Conservation (phyloP, 495 filamentous ascomycete genomes). For the Talaromyces trachyspermus region DNA sequence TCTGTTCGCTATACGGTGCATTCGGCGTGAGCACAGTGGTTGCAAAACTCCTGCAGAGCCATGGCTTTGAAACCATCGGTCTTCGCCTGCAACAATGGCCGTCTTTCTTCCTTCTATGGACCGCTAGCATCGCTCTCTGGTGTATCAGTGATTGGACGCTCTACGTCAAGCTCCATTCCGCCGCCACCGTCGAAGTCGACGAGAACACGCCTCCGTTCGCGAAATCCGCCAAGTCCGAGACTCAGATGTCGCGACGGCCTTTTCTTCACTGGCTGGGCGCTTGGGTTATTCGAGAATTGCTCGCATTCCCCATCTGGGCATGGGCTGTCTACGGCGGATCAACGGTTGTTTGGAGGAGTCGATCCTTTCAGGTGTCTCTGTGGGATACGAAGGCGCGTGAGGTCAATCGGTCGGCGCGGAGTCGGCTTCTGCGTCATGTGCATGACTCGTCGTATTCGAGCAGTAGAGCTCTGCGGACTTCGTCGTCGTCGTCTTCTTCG, state of each 20-base stretch:
- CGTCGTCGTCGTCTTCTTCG: neutral
- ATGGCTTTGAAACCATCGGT: conserved; percentile 44
- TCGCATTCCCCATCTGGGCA: conserved; percentile 82
- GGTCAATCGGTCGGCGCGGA: conserved; percentile 16
- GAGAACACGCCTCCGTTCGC: conserved; percentile 68
- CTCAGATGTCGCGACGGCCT: conserved; percentile 33
- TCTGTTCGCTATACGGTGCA: conserved; percentile 73
- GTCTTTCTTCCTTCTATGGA: conserved; percentile 58
- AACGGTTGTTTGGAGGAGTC: conserved; percentile 80
- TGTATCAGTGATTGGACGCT: conserved; percentile 64
- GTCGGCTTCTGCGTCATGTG: neutral
- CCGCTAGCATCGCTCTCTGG: conserved; percentile 61
- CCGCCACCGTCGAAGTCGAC: conserved; percentile 61
- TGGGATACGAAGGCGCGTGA: conserved; percentile 70
- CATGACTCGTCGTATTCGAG: conserved; percentile 9
- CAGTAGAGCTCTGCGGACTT: neutral
- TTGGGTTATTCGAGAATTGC: conserved; percentile 77
- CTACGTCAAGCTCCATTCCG: conserved; percentile 65
- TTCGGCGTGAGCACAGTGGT: conserved; percentile 67
- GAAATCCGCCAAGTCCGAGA: conserved; percentile 21
- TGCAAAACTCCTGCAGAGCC: conserved; percentile 46
- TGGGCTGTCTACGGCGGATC: conserved; percentile 78
- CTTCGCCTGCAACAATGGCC: conserved; percentile 52
- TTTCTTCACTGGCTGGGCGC: conserved; percentile 68
- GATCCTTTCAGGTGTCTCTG: conserved; percentile 69